Base-by-base conservation (phyloP, 2,329 filamentous ascomycete species). In the Botryotinia globosa region DNA sequence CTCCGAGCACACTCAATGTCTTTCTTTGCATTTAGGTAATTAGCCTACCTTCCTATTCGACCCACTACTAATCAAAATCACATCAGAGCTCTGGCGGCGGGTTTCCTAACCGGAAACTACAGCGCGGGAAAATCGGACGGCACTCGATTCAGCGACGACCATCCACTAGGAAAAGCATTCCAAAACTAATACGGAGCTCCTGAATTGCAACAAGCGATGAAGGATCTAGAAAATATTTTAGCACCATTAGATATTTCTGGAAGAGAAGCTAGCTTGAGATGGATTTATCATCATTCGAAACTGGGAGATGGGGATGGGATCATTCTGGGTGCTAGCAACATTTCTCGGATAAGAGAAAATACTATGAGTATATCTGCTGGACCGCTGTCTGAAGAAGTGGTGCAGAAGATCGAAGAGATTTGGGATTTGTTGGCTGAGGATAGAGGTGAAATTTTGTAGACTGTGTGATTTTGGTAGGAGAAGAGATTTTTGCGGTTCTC, bases 91-190 rank as follows among this genome's bases (percentile, higher is more conserved):
- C 44, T 69, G n/a, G 67, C 65, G 1, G 25, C 65, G 0, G 65
- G 65, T 42, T 58, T 68, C 25, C 48, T 68, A 16, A 68, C 65
- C 7, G 48, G 65, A 42, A 68, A 68, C 1, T 68, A 42, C 65
- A 29, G 22, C 48, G 32, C 12, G 9, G 48, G 39, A 20, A 29
- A 45, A 45, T 48, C 29, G 4, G 12, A 25, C 22, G 66, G 32
- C 16, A 66, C 64, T 10, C 9, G 64, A 54, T 54, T 39, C 32
- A 56, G 37, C 25, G 65, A 68, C 7, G 25, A 10, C 4, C 65
- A 68, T 22, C 29, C 42, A 32, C 29, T 45, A 2, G 54, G 54
- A 25, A 45, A 59, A 32, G 39, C 22, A 48, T 48, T 61, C 3
- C 67, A 51, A n/a, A 61, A 29, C 12, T 39, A 62, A 12, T 62